These are phyloP conservation scores for Celoporthe dispersa DNA, from an alignment of 2,329 filamentous ascomycete species.

Conservation along the genomic window DNA sequence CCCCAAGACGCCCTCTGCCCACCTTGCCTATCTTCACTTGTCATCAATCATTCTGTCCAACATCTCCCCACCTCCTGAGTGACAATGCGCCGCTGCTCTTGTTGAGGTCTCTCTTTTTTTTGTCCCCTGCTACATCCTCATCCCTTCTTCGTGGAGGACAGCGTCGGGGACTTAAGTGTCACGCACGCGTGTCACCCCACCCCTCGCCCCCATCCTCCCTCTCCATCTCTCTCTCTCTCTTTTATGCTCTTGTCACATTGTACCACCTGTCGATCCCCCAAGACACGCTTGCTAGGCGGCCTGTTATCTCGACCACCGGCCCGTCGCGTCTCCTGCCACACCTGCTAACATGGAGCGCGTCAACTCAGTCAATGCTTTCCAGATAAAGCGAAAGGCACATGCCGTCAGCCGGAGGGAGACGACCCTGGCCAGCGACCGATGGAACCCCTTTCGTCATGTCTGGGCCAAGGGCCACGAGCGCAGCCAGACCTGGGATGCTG, in stretches of 20 bases:
- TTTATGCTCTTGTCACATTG: not conserved
- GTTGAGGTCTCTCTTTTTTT: not conserved
- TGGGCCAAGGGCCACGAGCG: slow-evolving; percentile 39
- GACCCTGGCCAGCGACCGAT: slow-evolving; percentile 41
- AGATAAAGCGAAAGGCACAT: slow-evolving; percentile 50
- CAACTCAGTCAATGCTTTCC: slow-evolving; percentile 50
- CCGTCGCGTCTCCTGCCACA: not conserved
- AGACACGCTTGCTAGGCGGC: slow-evolving; percentile 2
- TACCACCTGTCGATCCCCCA: slow-evolving; percentile 10
- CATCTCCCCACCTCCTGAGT: not conserved
- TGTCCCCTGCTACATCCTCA: not conserved
- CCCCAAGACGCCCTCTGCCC: not conserved
- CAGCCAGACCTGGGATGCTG: slow-evolving; percentile 44
- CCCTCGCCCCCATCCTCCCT: not conserved
- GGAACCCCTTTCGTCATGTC: slow-evolving; percentile 51
- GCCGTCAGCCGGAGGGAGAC: slow-evolving; percentile 43
- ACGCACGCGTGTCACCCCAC: not conserved
- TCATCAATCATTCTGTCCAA: not conserved
- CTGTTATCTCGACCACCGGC: slow-evolving; percentile 2
- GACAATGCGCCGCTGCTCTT: not conserved
- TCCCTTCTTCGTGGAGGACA: not conserved
- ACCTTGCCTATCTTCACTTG: not conserved
- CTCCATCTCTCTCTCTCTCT: not conserved
- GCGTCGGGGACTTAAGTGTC: not conserved
- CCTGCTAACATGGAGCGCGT: slow-evolving; percentile 26